These are phyloP conservation scores for Onygena corvina DNA, from an alignment of 2,329 filamentous ascomycete species.

Conservation along the genomic window DNA sequence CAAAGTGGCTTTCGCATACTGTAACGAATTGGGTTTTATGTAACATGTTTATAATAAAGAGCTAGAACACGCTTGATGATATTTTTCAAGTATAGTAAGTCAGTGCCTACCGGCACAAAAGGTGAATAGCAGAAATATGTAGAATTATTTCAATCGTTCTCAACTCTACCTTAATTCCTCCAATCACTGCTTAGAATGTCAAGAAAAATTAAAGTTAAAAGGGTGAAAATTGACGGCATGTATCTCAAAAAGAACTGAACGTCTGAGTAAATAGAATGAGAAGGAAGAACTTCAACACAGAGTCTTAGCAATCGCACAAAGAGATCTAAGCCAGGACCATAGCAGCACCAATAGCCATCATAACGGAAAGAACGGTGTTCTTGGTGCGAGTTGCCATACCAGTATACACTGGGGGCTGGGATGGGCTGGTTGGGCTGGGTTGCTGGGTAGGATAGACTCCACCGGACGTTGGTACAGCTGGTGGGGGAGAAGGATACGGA, in stretches of 20 bases:
- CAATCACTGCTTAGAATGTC: not conserved
- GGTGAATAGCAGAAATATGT: not conserved
- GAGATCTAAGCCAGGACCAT: conserved; percentile 12
- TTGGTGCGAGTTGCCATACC: conserved; percentile 11
- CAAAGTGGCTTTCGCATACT: too few species aligned
- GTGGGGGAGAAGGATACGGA: conserved; percentile 14
- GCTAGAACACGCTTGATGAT: too few species aligned
- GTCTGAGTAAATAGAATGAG: not conserved
- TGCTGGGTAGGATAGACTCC: conserved; percentile 9
- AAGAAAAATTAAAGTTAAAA: conserved; percentile 5
- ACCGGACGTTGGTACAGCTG: conserved; percentile 9
- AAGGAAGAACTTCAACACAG: not conserved
- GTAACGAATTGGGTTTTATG: too few species aligned
- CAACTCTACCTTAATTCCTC: not conserved
- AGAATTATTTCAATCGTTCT: not conserved
- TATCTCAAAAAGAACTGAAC: not conserved
- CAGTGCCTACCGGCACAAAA: not conserved
- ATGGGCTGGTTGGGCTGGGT: conserved; percentile 5
- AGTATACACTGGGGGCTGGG: conserved; percentile 10
- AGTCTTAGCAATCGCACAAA: not conserved
- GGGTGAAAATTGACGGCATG: not conserved
- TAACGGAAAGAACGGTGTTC: conserved; percentile 8
- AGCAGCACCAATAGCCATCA: conserved; percentile 12
- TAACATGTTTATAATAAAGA: too few species aligned
- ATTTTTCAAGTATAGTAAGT: too few species aligned